Evolutionary conservation across 202 grass and related monocot species (phyloP).

Genomic region (Brachypodium distachyon): DNA sequence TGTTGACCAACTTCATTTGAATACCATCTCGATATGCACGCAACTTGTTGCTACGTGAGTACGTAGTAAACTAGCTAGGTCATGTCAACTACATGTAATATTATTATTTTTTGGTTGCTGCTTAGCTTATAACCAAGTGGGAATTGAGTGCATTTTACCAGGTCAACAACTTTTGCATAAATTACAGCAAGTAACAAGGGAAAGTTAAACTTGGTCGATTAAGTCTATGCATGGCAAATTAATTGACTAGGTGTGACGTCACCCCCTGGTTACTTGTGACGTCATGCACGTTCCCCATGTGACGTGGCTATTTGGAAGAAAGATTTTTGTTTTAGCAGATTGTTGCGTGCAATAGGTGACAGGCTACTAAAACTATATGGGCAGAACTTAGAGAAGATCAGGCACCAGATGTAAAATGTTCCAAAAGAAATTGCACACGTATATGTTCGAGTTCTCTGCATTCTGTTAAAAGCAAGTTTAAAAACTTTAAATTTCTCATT

Average conservation of each 20-base stretch:
- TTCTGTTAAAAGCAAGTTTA: too few species aligned
- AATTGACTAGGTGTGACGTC: conserved; percentile 4
- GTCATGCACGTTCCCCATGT: neutral
- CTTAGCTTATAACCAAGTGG: neutral
- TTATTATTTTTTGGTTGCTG: neutral
- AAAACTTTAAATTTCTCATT: too few species aligned
- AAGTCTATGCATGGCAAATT: neutral
- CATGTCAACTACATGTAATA: conserved; percentile 9
- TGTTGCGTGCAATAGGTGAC: too few species aligned
- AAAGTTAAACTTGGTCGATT: neutral
- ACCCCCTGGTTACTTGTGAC: neutral
- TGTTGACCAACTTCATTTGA: neutral
- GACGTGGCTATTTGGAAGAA: too few species aligned
- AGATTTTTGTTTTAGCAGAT: too few species aligned
- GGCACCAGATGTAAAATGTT: too few species aligned
- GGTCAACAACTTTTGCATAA: conserved; percentile 2
- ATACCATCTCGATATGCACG: too few species aligned
- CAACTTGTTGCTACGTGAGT: conserved; percentile 2
- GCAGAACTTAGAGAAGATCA: too few species aligned
- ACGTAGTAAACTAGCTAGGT: too few species aligned
- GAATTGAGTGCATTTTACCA: neutral
- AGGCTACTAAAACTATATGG: too few species aligned
- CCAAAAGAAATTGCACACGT: too few species aligned
- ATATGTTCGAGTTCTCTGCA: too few species aligned
- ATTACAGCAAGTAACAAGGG: neutral